A percentile compares a stretch with the other conserved stretches of the same genome.
Evolutionary conservation across 768 basidiomycete species (phyloP).

Genomic region (Trametes elegans): DNA sequence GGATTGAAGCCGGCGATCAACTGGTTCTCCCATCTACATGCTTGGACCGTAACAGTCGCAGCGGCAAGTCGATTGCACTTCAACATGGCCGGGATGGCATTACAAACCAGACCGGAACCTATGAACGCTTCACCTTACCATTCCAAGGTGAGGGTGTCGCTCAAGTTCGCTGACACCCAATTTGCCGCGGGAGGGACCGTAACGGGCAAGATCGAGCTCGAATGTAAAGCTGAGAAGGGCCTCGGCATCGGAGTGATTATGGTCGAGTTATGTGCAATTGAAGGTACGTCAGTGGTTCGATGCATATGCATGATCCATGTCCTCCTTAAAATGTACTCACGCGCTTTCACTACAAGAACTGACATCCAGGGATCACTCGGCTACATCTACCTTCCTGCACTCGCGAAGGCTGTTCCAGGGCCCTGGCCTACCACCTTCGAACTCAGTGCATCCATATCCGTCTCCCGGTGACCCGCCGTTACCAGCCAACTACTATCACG

Average conservation of each 20-base stretch:
- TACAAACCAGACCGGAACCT: constrained; percentile 46
- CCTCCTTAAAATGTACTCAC: background rate
- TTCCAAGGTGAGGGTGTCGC: constrained; percentile 70
- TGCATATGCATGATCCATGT: background rate
- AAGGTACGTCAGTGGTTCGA: constrained; percentile 17
- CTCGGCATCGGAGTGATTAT: constrained; percentile 74
- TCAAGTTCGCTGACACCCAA: constrained; percentile 54
- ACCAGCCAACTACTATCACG: constrained; percentile 65
- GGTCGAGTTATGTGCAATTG: constrained; percentile 70
- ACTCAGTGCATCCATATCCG: constrained; percentile 70
- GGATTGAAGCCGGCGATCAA: background rate
- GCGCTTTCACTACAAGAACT: constrained; percentile 48
- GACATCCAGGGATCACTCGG: constrained; percentile 75
- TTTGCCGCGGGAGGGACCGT: constrained; percentile 68
- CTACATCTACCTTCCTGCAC: constrained; percentile 75
- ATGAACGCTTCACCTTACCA: constrained; percentile 85
- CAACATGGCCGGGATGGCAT: constrained; percentile 27
- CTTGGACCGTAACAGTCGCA: background rate
- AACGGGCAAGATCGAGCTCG: constrained; percentile 76
- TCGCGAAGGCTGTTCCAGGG: constrained; percentile 75
- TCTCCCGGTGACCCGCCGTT: constrained; percentile 56
- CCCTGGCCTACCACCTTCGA: constrained; percentile 78
- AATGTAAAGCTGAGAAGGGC: constrained; percentile 69
- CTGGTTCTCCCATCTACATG: constrained; percentile 8
- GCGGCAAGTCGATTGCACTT: background rate